phyloP scores from a whole-genome alignment of 2,329 filamentous ascomycete species.

The Cladorrhinum sp. region DNA sequence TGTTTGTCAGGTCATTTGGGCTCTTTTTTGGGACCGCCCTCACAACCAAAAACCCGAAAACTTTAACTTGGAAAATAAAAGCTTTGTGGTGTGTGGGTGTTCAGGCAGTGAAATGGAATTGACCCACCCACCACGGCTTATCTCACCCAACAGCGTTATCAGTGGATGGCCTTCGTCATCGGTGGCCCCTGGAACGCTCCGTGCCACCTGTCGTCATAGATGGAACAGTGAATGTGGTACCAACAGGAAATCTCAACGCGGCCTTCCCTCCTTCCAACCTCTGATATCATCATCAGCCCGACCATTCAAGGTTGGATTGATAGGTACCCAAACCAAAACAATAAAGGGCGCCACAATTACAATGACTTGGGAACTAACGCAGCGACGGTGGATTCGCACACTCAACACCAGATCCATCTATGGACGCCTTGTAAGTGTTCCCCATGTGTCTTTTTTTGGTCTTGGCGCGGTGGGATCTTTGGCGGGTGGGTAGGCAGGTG shows the following conservation, averaged over 20 bases:
- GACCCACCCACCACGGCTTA: too few relatives aligned
- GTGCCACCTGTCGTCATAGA: constrained; percentile 26
- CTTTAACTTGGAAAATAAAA: too few relatives aligned
- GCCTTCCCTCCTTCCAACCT: background rate
- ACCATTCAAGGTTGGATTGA: background rate
- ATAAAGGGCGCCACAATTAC: too few relatives aligned
- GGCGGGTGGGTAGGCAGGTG: too few relatives aligned
- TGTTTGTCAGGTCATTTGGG: too few relatives aligned
- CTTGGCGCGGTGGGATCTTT: background rate
- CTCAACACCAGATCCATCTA: constrained; percentile 72
- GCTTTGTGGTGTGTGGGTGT: too few relatives aligned
- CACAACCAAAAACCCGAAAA: background rate
- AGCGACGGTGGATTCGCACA: constrained; percentile 60
- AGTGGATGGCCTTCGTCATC: constrained; percentile 4
- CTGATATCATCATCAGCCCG: constrained; percentile 2
- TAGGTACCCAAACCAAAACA: background rate
- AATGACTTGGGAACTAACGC: constrained; percentile 58
- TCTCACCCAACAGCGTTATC: background rate
- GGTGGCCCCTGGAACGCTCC: background rate
- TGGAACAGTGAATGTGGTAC: constrained; percentile 7
- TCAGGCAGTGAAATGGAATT: too few relatives aligned
- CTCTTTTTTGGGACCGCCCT: too few relatives aligned
- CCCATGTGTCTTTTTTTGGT: background rate
- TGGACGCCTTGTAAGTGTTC: constrained; percentile 65
- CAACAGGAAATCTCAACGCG: constrained; percentile 7